Evolutionary conservation across 1,284 basidiomycete species (phyloP).

Genomic region (Cutaneotrichosporon dermatis): DNA sequence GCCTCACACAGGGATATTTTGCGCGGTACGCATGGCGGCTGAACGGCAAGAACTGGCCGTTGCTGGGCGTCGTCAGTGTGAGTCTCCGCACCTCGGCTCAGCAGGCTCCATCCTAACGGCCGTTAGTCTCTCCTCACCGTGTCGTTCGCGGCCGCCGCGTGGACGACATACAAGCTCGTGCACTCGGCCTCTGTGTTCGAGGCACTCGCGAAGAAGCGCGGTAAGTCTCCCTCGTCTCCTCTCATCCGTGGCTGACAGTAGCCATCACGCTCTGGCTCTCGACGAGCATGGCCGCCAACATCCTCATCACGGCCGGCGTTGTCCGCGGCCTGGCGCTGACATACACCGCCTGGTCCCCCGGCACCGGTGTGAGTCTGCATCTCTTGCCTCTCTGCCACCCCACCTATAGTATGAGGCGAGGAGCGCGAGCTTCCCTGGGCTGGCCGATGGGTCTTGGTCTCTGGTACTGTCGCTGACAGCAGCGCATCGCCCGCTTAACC

Average conservation of each 20-base stretch:
- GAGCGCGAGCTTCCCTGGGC: too few relatives aligned
- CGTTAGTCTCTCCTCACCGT: background rate
- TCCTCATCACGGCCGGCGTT: constrained; percentile 30
- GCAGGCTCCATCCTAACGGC: too few relatives aligned
- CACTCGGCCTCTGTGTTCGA: background rate
- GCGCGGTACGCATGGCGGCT: constrained; percentile 33
- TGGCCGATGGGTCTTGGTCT: too few relatives aligned
- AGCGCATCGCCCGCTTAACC: constrained; percentile 27
- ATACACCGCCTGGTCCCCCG: constrained; percentile 32
- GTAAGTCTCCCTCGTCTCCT: background rate
- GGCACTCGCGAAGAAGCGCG: background rate
- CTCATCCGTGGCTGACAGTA: background rate
- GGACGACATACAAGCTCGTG: constrained; percentile 2
- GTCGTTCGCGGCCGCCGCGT: background rate
- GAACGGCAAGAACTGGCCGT: constrained; percentile 21
- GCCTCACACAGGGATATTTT: constrained; percentile 31
- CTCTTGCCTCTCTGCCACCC: too few relatives aligned
- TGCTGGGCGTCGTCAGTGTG: constrained; percentile 22
- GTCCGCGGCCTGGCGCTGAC: constrained; percentile 24
- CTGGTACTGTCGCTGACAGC: background rate
- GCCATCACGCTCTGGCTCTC: constrained; percentile 11
- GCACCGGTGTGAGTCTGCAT: constrained; percentile 21
- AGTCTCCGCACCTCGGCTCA: background rate
- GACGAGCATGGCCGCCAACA: constrained; percentile 24
- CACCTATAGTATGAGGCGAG: too few relatives aligned